A percentile compares a stretch with the other conserved stretches of the same genome.
Evolutionary conservation across 2,329 filamentous ascomycete species (phyloP).

Genomic region (Anthostomella pinea): DNA sequence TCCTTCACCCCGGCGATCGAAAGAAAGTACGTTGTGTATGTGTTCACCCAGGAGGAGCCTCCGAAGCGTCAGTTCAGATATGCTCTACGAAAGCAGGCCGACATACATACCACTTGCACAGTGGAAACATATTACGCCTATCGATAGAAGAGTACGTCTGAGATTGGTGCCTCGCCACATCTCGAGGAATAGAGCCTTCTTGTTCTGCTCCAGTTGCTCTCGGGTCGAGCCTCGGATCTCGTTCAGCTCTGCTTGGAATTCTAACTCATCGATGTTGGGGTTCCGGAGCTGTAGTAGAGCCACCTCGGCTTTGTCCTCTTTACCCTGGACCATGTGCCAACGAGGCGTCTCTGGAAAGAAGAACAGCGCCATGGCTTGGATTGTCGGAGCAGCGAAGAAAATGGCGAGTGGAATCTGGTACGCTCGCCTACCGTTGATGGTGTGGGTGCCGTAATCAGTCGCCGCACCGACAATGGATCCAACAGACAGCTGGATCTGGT

Average conservation of each 20-base stretch:
- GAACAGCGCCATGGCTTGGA: slow-evolving; percentile 31
- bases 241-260: slow-evolving; percentile 30
- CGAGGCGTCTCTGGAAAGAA: slow-evolving; percentile 38
- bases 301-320: slow-evolving; percentile 28
- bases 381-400: slow-evolving; percentile 31
- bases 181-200: slow-evolving; percentile 30
- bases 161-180: slow-evolving; percentile 32
- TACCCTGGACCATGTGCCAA: slow-evolving; percentile 38
- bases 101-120: slow-evolving; percentile 28
- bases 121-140: slow-evolving; percentile 33
- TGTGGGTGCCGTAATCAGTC: slow-evolving; percentile 30
- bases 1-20: slow-evolving; percentile 31
- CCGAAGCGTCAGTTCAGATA: slow-evolving; percentile 1
- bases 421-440: slow-evolving; percentile 16
- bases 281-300: slow-evolving; percentile 30
- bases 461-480: slow-evolving; percentile 34
- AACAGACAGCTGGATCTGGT: slow-evolving; percentile 31
- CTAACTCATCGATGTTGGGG: slow-evolving; percentile 24
- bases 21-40: slow-evolving; percentile 34
- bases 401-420: slow-evolving; percentile 30
- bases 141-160: slow-evolving; percentile 29
- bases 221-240: slow-evolving; percentile 30
- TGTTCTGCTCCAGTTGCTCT: slow-evolving; percentile 26
- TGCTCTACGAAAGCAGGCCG: background rate
- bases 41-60: slow-evolving; percentile 33